phyloP scores from a whole-genome alignment of 345 rosid species.

The Camelina sativa region DNA sequence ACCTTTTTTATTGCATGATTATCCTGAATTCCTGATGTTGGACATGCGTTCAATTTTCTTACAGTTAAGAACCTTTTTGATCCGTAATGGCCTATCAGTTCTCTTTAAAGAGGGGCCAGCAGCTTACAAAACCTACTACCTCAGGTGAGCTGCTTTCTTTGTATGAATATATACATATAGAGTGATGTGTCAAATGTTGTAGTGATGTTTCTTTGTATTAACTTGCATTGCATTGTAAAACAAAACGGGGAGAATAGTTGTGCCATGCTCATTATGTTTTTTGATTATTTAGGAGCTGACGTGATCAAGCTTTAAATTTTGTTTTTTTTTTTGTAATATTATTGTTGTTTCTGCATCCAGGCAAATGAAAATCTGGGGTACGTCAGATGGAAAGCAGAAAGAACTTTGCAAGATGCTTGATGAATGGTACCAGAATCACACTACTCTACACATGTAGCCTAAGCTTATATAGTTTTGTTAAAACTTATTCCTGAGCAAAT shows the following conservation, averaged over 20 bases:
- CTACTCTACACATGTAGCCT: slow-evolving; percentile 33
- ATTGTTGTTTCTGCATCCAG: slow-evolving; percentile 48
- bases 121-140: slow-evolving; percentile 79
- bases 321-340: neutral
- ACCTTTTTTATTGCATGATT: slow-evolving; percentile 27
- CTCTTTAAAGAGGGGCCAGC: slow-evolving; percentile 90
- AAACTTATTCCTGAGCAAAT: slow-evolving; percentile 4
- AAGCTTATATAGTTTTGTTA: slow-evolving; percentile 9
- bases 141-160: slow-evolving; percentile 52
- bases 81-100: slow-evolving; percentile 85
- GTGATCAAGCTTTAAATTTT: slow-evolving; percentile 12
- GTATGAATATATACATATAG: slow-evolving; percentile 17
- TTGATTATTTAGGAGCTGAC: slow-evolving; percentile 18
- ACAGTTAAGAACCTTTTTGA: slow-evolving; percentile 94
- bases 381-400: slow-evolving; percentile 79
- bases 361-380: slow-evolving; percentile 92
- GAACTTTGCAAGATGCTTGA: slow-evolving; percentile 91
- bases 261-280: slow-evolving; percentile 12
- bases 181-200: slow-evolving; percentile 9
- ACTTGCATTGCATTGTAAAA: slow-evolving; percentile 21
- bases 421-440: slow-evolving; percentile 70
- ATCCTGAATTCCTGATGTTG: slow-evolving; percentile 16
- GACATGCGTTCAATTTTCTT: slow-evolving; percentile 13
- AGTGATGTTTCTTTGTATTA: slow-evolving; percentile 19
- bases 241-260: slow-evolving; percentile 16